Evolutionary conservation across 108 stramenopile genomes (phyloP).

Genomic region (Mediolabrus comicus): DNA sequence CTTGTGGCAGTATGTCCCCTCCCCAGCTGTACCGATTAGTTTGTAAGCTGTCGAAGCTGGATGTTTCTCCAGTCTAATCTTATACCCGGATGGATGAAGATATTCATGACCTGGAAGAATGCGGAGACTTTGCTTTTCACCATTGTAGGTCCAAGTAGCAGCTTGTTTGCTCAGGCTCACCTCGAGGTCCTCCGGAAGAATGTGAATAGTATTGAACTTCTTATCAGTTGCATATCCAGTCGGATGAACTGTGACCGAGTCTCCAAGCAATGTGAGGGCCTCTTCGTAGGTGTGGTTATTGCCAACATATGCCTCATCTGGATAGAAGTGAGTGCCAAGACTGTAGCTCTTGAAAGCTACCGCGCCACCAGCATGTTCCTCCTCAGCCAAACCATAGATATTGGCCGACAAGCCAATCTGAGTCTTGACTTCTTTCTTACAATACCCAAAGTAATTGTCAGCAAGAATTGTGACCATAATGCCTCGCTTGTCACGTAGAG

Average conservation of each 20-base stretch:
- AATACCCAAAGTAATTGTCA: constrained; percentile 66
- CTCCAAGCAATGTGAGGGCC: constrained; percentile 47
- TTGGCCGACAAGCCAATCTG: constrained; percentile 61
- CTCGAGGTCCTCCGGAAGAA: constrained; percentile 55
- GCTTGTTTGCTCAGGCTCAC: constrained; percentile 40
- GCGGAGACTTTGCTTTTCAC: constrained; percentile 33
- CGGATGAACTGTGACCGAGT: constrained; percentile 46
- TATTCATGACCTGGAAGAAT: constrained; percentile 52
- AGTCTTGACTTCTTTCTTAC: constrained; percentile 64
- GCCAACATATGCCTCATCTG: constrained; percentile 38
- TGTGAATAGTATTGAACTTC: constrained; percentile 49
- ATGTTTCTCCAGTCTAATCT: constrained; percentile 48
- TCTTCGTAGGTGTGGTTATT: constrained; percentile 43
- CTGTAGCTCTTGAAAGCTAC: constrained; percentile 56
- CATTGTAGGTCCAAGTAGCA: constrained; percentile 48
- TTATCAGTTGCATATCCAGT: constrained; percentile 65
- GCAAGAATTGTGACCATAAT: constrained; percentile 68
- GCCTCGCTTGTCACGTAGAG: constrained; percentile 55
- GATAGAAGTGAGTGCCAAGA: constrained; percentile 48
- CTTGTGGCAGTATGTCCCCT: constrained; percentile 63
- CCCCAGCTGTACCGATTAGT: constrained; percentile 52
- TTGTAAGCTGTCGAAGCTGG: constrained; percentile 45
- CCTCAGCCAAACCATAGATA: constrained; percentile 55
- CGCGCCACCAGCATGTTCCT: constrained; percentile 63
- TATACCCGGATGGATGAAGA: constrained; percentile 54